These are phyloP conservation scores for Pseudevernia furfuracea DNA, from an alignment of 495 filamentous ascomycete species.

Conservation along the genomic window DNA sequence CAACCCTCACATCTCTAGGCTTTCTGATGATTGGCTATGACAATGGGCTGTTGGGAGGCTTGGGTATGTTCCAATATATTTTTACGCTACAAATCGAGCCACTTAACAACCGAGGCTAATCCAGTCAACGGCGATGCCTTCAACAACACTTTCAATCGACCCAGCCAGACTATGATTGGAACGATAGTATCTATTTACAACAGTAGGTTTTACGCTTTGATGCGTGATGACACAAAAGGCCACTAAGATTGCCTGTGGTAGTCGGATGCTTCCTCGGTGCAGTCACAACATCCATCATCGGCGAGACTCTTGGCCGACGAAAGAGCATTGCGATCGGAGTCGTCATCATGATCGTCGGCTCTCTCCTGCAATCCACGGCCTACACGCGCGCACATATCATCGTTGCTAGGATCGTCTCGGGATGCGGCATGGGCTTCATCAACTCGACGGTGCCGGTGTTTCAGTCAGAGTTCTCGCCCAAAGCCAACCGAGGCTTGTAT, in stretches of 20 bases:
- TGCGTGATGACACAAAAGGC: neutral
- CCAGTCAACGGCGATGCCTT: slow-evolving; percentile 27
- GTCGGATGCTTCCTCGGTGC: slow-evolving; percentile 41
- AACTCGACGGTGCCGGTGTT: slow-evolving; percentile 36
- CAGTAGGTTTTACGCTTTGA: slow-evolving; percentile 8
- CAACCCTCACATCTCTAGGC: slow-evolving; percentile 26
- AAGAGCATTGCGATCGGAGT: slow-evolving; percentile 38
- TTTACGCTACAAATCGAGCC: neutral
- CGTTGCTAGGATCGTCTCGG: slow-evolving; percentile 29
- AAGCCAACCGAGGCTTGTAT: slow-evolving; percentile 28
- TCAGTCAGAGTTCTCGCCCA: slow-evolving; percentile 37
- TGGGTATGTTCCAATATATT: neutral
- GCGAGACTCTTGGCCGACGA: slow-evolving; percentile 40
- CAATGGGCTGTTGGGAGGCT: slow-evolving; percentile 30
- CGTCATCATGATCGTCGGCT: slow-evolving; percentile 38
- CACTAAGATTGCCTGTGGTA: neutral
- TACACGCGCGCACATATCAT: slow-evolving; percentile 27
- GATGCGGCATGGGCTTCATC: slow-evolving; percentile 31
- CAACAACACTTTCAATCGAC: slow-evolving; percentile 27
- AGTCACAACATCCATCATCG: slow-evolving; percentile 39
- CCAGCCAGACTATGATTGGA: slow-evolving; percentile 29
- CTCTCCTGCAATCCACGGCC: slow-evolving; percentile 35
- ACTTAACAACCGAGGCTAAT: neutral
- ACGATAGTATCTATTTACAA: slow-evolving; percentile 34
- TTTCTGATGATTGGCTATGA: slow-evolving; percentile 32